These are phyloP conservation scores for Esteya vermicola DNA, from an alignment of 2,329 filamentous ascomycete genomes.

Conservation along the genomic window DNA sequence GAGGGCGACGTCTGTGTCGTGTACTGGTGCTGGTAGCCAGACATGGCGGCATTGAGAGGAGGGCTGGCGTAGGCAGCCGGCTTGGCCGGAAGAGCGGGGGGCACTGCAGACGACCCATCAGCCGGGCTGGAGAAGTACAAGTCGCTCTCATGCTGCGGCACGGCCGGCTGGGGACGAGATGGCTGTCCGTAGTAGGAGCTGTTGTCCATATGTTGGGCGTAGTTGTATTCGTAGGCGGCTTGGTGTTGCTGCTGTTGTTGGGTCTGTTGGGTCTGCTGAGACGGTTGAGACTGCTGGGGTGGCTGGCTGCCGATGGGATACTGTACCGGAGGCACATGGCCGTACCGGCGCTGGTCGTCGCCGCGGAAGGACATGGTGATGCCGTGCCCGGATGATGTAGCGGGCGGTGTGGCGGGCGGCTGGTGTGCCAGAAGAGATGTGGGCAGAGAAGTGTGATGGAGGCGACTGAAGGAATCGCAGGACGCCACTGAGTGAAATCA, in stretches of 20 bases:
- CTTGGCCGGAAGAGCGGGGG: conserved; percentile 12
- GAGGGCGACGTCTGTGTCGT: conserved; percentile 31
- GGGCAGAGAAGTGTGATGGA: neutral
- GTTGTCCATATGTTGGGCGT: conserved; percentile 63
- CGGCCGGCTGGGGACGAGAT: conserved; percentile 8
- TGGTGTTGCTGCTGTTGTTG: conserved; percentile 13
- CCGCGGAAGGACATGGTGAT: conserved; percentile 47
- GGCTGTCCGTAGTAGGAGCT: conserved; percentile 33
- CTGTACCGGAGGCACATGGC: conserved; percentile 51
- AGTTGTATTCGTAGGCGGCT: conserved; percentile 13
- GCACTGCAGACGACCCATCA: conserved; percentile 12
- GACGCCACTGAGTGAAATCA: too few relatives aligned
- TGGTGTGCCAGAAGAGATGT: neutral
- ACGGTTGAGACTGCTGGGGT: conserved; percentile 5
- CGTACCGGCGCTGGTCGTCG: conserved; percentile 49
- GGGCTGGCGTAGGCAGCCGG: conserved; percentile 21
- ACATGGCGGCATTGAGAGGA: conserved; percentile 26
- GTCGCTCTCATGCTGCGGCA: conserved; percentile 37
- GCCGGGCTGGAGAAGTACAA: conserved; percentile 44
- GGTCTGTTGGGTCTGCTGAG: conserved; percentile 1
- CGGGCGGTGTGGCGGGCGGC: neutral
- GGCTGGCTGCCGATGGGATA: conserved; percentile 37
- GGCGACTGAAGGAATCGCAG: conserved; percentile 1
- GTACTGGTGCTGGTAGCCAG: conserved; percentile 38
- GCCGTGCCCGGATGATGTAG: neutral